Conservation (phyloP, 352 stramenopile species). For the Paralagenidium karlingii region DNA sequence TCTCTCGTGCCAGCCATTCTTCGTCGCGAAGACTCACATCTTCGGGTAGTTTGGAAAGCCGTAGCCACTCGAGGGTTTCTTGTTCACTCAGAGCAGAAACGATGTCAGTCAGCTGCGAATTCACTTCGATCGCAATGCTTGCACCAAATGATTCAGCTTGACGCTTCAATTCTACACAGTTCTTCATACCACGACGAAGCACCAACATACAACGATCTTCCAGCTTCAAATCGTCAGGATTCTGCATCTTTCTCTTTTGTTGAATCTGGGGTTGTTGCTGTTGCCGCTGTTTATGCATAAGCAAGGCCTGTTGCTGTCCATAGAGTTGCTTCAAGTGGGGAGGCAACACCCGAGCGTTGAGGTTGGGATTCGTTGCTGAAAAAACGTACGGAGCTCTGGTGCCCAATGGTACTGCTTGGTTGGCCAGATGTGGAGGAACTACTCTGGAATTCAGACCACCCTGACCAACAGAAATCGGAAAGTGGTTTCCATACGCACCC, state of each 20-base stretch:
- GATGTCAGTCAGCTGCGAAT: conserved; percentile 62
- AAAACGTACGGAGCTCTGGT: no score
- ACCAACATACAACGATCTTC: conserved; percentile 51
- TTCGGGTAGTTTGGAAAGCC: conserved; percentile 40
- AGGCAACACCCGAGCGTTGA: conserved; percentile 5
- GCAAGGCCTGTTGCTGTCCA: conserved; percentile 11
- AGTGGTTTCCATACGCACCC: conserved; percentile 1
- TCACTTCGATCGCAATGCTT: conserved; percentile 65
- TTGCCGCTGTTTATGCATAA: conserved; percentile 2
- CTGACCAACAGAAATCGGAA: not conserved
- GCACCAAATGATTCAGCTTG: conserved; percentile 41
- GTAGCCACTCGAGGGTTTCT: conserved; percentile 60
- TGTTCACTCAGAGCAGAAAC: conserved; percentile 44
- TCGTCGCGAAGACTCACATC: conserved; percentile 65
- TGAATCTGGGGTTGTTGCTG: not conserved
- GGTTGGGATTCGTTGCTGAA: not conserved
- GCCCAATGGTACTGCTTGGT: no score
- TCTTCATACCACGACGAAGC: conserved; percentile 50
- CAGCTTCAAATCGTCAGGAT: conserved; percentile 33
- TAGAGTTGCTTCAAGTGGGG: conserved; percentile 11
- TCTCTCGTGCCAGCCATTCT: conserved; percentile 53
- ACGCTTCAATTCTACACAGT: conserved; percentile 54
- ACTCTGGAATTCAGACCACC: not conserved
- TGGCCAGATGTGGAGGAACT: conserved; percentile 6
- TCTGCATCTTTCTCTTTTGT: conserved; percentile 13